A percentile compares a stretch with the other conserved stretches of the same genome.
Evolutionary conservation across 768 basidiomycete genomes (phyloP).

Genomic region (Trametopsis cervina): DNA sequence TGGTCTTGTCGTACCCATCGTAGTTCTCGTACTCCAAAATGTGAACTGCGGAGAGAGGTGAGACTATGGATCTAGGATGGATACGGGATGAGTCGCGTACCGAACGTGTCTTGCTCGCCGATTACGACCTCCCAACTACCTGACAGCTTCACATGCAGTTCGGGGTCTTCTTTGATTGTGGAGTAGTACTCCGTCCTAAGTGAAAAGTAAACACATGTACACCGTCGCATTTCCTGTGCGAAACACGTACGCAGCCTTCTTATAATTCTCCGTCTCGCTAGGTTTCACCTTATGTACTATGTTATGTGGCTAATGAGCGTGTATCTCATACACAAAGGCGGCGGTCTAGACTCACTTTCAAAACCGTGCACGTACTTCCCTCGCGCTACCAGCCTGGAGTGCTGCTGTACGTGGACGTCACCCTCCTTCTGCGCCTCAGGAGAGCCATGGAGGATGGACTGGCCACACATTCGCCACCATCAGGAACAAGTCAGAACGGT

Average conservation of each 20-base stretch:
- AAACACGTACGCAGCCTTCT: conserved; percentile 70
- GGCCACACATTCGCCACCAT: conserved; percentile 9
- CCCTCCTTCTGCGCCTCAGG: conserved; percentile 82
- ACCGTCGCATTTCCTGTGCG: conserved; percentile 1
- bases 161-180: conserved; percentile 65
- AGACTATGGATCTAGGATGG: neutral
- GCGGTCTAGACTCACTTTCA: conserved; percentile 77
- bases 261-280: conserved; percentile 74
- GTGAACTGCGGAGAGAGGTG: conserved; percentile 33
- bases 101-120: conserved; percentile 85
- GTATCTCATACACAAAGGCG: neutral
- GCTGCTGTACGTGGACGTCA: conserved; percentile 68
- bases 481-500: neutral
- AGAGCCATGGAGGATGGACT: conserved; percentile 92
- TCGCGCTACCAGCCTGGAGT: conserved; percentile 82
- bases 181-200: conserved; percentile 77
- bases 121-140: conserved; percentile 92
- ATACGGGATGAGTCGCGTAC: conserved; percentile 27
- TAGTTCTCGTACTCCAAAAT: conserved; percentile 96
- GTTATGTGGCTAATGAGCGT: conserved; percentile 9
- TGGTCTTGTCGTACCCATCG: conserved; percentile 78
- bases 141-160: conserved; percentile 78
- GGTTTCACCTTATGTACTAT: conserved; percentile 85
- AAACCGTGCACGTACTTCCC: conserved; percentile 93
- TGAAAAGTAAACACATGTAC: conserved; percentile 1